phyloP scores from a whole-genome alignment of 495 filamentous ascomycete genomes.

The Aspergillus homomorphus region DNA sequence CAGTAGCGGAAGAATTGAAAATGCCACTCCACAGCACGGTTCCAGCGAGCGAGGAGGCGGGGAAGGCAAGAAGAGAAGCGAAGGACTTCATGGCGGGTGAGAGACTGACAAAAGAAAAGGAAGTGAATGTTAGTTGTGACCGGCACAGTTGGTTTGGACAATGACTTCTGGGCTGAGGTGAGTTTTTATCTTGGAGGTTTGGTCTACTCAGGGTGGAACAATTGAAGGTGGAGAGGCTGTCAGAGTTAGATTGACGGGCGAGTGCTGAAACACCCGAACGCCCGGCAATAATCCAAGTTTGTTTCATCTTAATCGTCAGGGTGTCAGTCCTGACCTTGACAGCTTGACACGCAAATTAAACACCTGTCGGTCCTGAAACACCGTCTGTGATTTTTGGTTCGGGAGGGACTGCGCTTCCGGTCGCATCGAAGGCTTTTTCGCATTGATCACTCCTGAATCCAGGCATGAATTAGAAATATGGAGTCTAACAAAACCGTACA shows the following conservation, averaged over 20 bases:
- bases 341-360: neutral
- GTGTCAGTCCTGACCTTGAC: neutral
- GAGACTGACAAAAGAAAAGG: neutral
- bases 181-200: neutral
- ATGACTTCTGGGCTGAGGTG: neutral
- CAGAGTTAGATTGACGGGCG: constrained; percentile 1
- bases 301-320: neutral
- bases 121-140: neutral
- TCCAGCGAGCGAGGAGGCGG: constrained; percentile 21
- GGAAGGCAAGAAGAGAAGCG: constrained; percentile 15
- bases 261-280: constrained; percentile 1
- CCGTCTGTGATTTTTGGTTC: neutral
- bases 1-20: constrained; percentile 23
- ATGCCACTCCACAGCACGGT: constrained; percentile 29
- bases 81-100: constrained; percentile 19
- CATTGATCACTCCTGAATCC: neutral
- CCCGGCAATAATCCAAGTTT: neutral
- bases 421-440: neutral
- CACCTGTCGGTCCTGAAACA: neutral
- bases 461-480: neutral
- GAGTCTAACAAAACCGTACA: too few species aligned
- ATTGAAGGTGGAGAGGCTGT: neutral
- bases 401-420: too few species aligned
- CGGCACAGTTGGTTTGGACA: constrained; percentile 4
- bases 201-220: neutral